Conservation (phyloP, 371 early-diverging fungal species). For the Aphelidium insulamus region DNA sequence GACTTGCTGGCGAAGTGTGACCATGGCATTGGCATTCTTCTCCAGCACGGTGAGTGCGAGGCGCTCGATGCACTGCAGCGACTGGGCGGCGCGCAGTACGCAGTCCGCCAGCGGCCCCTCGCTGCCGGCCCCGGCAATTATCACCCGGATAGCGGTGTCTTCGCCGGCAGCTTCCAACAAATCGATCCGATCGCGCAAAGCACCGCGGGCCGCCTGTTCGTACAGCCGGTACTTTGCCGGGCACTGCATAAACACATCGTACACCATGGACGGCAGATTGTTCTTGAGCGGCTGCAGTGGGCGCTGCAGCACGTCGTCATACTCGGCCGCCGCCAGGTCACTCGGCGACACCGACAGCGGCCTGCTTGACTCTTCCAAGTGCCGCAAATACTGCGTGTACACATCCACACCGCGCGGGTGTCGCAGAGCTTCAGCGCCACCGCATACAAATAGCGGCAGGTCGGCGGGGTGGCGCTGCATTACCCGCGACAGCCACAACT, state of each 20-base stretch:
- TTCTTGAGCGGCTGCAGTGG: slow-evolving; percentile 83
- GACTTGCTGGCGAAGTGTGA: slow-evolving; percentile 51
- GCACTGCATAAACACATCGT: slow-evolving; percentile 81
- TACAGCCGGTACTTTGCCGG: slow-evolving; percentile 77
- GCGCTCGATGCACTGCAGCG: too few relatives aligned
- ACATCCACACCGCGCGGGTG: too few relatives aligned
- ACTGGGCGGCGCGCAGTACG: too few relatives aligned
- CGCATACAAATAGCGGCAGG: too few relatives aligned
- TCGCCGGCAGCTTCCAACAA: slow-evolving; percentile 15
- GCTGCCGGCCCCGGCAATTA: slow-evolving; percentile 20
- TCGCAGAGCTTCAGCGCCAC: too few relatives aligned
- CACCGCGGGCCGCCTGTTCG: slow-evolving; percentile 39
- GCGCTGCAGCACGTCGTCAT: slow-evolving; percentile 66
- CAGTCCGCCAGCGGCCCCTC: slow-evolving; percentile 45
- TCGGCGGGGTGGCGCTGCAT: too few relatives aligned
- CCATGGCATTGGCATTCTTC: slow-evolving; percentile 84
- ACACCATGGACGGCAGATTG: slow-evolving; percentile 71
- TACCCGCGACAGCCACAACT: too few relatives aligned
- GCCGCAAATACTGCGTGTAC: slow-evolving; percentile 44
- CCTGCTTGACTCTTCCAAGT: slow-evolving; percentile 35
- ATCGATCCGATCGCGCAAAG: slow-evolving; percentile 24
- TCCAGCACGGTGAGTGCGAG: slow-evolving; percentile 50
- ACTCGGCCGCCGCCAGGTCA: slow-evolving; percentile 50
- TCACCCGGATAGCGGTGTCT: slow-evolving; percentile 3
- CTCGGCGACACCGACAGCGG: slow-evolving; percentile 31